These are phyloP conservation scores for Aspergillus kassunensis DNA, from an alignment of 495 filamentous ascomycete species.

Conservation along the genomic window DNA sequence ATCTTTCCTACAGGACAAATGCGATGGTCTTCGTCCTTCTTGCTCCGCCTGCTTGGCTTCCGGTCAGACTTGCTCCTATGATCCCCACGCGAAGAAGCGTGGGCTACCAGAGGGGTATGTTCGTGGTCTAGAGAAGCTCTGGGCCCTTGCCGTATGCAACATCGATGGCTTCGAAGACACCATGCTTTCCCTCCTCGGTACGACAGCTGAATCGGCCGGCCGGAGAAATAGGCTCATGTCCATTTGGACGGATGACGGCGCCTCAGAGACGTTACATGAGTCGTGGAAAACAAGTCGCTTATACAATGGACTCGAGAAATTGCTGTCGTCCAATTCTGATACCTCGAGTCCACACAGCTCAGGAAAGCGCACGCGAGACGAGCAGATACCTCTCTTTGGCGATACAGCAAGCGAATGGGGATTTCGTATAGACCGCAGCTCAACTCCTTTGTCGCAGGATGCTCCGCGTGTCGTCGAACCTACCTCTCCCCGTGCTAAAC, in stretches of 20 bases:
- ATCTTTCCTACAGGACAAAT: conserved; percentile 48
- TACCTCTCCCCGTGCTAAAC: conserved; percentile 29
- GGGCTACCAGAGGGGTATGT: conserved; percentile 51
- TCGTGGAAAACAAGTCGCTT: conserved; percentile 55
- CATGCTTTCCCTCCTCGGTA: conserved; percentile 41
- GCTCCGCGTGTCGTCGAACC: conserved; percentile 32
- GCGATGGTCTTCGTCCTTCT: conserved; percentile 60
- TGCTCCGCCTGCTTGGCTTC: conserved; percentile 63
- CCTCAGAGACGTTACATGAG: conserved; percentile 52
- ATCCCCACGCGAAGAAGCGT: conserved; percentile 66
- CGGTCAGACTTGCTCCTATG: conserved; percentile 61
- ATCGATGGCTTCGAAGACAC: conserved; percentile 48
- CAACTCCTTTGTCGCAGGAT: conserved; percentile 26
- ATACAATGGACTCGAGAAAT: conserved; percentile 49
- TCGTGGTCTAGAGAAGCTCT: conserved; percentile 42
- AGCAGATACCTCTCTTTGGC: conserved; percentile 24
- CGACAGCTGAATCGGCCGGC: conserved; percentile 32
- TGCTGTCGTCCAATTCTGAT: conserved; percentile 45
- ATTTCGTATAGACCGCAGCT: conserved; percentile 31
- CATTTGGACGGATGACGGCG: conserved; percentile 48
- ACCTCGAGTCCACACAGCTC: conserved; percentile 13
- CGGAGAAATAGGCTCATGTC: conserved; percentile 33
- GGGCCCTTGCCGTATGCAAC: conserved; percentile 44
- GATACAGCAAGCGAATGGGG: conserved; percentile 29
- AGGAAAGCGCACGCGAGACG: conserved; percentile 38